Percentiles rank a stretch among this genome's conserved stretches.
Conservation (phyloP, 2,329 filamentous ascomycete species). For the Pestalotiopsis fici region DNA sequence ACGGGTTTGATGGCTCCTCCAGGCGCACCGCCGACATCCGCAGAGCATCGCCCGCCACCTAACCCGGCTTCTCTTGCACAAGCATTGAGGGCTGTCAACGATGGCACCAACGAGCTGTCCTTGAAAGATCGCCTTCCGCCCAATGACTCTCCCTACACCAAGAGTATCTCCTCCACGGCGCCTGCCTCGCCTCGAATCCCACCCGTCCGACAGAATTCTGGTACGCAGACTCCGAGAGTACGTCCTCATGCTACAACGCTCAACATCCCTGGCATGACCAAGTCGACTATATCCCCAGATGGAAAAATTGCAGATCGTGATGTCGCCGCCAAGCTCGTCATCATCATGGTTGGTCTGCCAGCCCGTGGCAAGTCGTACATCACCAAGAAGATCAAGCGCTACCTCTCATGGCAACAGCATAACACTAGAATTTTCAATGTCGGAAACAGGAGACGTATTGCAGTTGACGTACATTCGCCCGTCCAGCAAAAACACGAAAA, state of each 20-base stretch:
- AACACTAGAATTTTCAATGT: conserved; percentile 97
- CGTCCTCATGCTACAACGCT: conserved; percentile 88
- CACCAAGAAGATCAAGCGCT: conserved; percentile 95
- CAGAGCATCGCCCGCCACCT: conserved; percentile 27
- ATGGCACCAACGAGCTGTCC: conserved; percentile 28
- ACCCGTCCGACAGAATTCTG: conserved; percentile 72
- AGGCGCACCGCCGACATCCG: conserved; percentile 25
- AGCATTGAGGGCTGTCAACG: conserved; percentile 42
- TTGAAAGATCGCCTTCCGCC: conserved; percentile 25
- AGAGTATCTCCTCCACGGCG: conserved; percentile 60
- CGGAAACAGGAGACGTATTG: conserved; percentile 83
- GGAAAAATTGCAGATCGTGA: conserved; percentile 91
- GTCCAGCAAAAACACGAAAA: conserved; percentile 33
- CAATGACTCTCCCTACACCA: conserved; percentile 56
- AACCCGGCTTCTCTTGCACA: conserved; percentile 39
- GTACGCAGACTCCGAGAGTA: conserved; percentile 74
- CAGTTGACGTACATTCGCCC: conserved; percentile 56
- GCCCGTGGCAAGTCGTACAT: conserved; percentile 98
- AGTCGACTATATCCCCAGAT: conserved; percentile 93
- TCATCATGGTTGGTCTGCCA: conserved; percentile 96
- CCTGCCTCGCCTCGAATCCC: conserved; percentile 62
- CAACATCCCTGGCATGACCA: conserved; percentile 94
- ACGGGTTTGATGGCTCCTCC: conserved; percentile 21
- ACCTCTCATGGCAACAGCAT: conserved; percentile 96
- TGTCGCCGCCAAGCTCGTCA: conserved; percentile 93